A percentile compares a stretch with the other conserved stretches of the same genome.
These are phyloP conservation scores for Fusarium nygamai DNA, from an alignment of 2,329 filamentous ascomycete species.

Conservation along the genomic window DNA sequence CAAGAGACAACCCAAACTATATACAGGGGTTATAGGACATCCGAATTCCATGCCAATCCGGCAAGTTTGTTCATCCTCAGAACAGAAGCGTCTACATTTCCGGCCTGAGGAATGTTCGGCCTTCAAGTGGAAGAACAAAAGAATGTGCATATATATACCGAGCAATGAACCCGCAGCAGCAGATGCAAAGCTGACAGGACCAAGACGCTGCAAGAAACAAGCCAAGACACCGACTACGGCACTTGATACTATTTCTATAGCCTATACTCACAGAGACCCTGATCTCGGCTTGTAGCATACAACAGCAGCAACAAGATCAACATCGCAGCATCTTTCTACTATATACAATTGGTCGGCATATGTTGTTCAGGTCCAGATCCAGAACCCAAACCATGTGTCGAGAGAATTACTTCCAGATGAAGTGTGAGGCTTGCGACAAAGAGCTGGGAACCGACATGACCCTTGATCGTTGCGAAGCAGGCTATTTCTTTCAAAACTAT, in stretches of 20 bases:
- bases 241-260: neutral
- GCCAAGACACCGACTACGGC: neutral
- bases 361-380: no score
- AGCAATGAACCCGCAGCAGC: neutral
- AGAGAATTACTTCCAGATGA: neutral
- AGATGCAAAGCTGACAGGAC: neutral
- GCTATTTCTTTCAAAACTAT: neutral
- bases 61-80: neutral
- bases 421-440: neutral
- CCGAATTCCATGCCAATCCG: neutral
- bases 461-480: neutral
- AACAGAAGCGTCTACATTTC: neutral
- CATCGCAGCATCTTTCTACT: neutral
- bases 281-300: accelerated
- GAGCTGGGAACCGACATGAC: neutral
- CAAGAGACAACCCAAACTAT: neutral
- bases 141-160: neutral
- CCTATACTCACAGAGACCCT: accelerated
- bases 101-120: neutral
- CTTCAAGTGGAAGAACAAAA: neutral
- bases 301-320: neutral
- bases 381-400: neutral
- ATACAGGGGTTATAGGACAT: neutral
- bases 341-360: neutral
- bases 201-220: neutral